A percentile compares a stretch with the other conserved stretches of the same genome.
Conservation (phyloP, 1,284 basidiomycete genomes). For the Tausonia pullulans region DNA sequence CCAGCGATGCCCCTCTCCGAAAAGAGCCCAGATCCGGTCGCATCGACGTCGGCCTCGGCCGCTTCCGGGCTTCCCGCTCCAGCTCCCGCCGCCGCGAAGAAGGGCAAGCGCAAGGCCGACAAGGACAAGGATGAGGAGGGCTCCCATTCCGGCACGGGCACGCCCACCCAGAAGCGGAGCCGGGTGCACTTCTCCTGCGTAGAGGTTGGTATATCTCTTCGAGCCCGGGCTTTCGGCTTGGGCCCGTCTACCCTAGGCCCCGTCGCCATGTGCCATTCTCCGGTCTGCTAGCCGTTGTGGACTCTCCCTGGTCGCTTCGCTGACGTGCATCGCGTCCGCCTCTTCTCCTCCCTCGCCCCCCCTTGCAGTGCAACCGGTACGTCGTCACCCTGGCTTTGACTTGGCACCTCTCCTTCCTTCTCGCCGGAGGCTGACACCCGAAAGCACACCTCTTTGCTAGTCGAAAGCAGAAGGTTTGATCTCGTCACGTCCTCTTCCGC, state of each 20-base stretch:
- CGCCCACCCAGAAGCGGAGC: conserved; percentile 25
- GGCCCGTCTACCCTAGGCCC: neutral
- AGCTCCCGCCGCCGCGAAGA: conserved; percentile 16
- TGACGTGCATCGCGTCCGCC: too few species aligned
- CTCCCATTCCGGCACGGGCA: neutral
- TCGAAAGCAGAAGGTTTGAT: conserved; percentile 6
- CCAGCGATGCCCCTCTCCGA: too few species aligned
- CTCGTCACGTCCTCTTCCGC: neutral
- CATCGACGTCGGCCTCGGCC: too few species aligned
- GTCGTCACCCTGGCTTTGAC: conserved; percentile 28
- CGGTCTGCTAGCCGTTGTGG: neutral
- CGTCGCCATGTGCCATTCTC: too few species aligned
- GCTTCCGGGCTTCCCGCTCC: too few species aligned
- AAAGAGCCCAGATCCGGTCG: too few species aligned
- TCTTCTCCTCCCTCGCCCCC: conserved; percentile 7
- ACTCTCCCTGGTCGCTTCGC: neutral
- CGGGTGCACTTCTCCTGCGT: conserved; percentile 35
- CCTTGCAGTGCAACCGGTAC: conserved; percentile 29
- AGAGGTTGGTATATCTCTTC: conserved; percentile 21
- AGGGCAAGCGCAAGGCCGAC: conserved; percentile 22
- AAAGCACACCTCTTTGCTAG: neutral
- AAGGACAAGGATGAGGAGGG: conserved; percentile 20
- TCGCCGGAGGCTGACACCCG: conserved; percentile 9
- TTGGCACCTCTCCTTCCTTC: neutral
- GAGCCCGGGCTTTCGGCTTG: neutral